Evolutionary conservation across 495 filamentous ascomycete species (phyloP).

Genomic region (Neohortaea acidophila): DNA sequence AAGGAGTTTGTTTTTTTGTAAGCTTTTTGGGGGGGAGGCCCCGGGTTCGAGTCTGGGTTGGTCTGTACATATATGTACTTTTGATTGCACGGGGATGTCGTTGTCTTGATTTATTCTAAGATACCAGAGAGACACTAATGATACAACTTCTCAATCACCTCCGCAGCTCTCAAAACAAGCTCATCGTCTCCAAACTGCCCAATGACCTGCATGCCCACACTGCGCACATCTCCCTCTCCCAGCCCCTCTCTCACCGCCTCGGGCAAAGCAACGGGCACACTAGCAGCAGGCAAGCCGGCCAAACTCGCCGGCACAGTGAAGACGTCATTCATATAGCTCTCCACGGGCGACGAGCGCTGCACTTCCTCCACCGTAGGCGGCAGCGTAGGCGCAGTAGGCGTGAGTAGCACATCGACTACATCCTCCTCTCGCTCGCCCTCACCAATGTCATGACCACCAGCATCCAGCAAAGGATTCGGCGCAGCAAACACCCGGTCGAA

Average conservation of each 20-base stretch:
- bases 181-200: constrained; percentile 85
- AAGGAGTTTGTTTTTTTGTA: too few species aligned
- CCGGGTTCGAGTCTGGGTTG: too few species aligned
- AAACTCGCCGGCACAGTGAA: constrained; percentile 91
- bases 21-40: too few species aligned
- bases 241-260: constrained; percentile 20
- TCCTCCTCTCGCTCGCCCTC: constrained; percentile 33
- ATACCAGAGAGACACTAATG: too few species aligned
- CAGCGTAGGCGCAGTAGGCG: constrained; percentile 66
- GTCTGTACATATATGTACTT: too few species aligned
- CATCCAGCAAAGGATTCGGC: constrained; percentile 43
- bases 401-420: constrained; percentile 73
- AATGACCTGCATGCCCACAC: constrained; percentile 70
- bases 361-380: constrained; percentile 47
- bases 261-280: constrained; percentile 47
- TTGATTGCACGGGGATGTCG: too few species aligned
- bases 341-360: constrained; percentile 29
- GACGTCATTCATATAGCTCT: constrained; percentile 79
- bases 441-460: too few species aligned
- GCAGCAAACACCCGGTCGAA: constrained; percentile 64
- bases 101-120: too few species aligned
- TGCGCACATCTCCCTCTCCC: constrained; percentile 24
- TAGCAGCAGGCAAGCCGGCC: constrained; percentile 79
- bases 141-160: constrained; percentile 26
- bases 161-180: constrained; percentile 41